Percentiles rank a stretch among this genome's conserved stretches.
These are phyloP conservation scores for Aureobasidium namibiae DNA, from an alignment of 2,329 filamentous ascomycete genomes.

Conservation along the genomic window DNA sequence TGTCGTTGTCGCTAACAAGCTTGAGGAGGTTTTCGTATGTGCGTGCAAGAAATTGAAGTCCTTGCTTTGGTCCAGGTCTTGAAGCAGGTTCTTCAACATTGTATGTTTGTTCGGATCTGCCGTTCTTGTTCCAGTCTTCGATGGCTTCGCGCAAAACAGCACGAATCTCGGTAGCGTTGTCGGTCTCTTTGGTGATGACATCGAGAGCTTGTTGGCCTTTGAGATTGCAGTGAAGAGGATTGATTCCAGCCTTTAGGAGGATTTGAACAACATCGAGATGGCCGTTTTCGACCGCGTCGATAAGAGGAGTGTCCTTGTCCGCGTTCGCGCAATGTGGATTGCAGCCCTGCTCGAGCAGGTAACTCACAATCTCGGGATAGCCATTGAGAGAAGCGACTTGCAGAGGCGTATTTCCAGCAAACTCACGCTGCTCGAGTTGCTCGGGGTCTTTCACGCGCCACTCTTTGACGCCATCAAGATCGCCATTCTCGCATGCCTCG, in stretches of 20 bases:
- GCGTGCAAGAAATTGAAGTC: slow-evolving; percentile 42
- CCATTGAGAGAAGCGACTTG: slow-evolving; percentile 89
- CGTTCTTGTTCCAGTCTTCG: slow-evolving; percentile 30
- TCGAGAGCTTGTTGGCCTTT: slow-evolving; percentile 80
- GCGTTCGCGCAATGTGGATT: slow-evolving; percentile 70
- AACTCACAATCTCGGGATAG: slow-evolving; percentile 75
- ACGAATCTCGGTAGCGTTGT: slow-evolving; percentile 64
- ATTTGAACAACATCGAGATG: slow-evolving; percentile 82
- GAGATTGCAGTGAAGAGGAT: slow-evolving; percentile 58
- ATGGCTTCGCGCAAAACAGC: slow-evolving; percentile 39
- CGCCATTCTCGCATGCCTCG: slow-evolving; percentile 80
- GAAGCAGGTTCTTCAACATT: slow-evolving; percentile 35
- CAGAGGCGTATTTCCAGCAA: slow-evolving; percentile 91
- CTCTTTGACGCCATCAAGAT: slow-evolving; percentile 68
- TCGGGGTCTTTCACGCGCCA: slow-evolving; percentile 72
- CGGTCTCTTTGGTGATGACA: slow-evolving; percentile 69
- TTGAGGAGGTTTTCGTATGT: slow-evolving; percentile 41
- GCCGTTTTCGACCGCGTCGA: slow-evolving; percentile 94
- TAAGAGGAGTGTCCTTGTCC: slow-evolving; percentile 77
- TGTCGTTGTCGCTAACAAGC: slow-evolving; percentile 41
- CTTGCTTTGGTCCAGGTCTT: slow-evolving; percentile 28
- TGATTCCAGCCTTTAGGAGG: slow-evolving; percentile 76
- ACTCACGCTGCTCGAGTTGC: slow-evolving; percentile 82
- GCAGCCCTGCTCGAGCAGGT: slow-evolving; percentile 77
- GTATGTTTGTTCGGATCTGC: slow-evolving; percentile 39